phyloP scores from a whole-genome alignment of 169 alveolate genomes.

The Eimeria brunetti region DNA sequence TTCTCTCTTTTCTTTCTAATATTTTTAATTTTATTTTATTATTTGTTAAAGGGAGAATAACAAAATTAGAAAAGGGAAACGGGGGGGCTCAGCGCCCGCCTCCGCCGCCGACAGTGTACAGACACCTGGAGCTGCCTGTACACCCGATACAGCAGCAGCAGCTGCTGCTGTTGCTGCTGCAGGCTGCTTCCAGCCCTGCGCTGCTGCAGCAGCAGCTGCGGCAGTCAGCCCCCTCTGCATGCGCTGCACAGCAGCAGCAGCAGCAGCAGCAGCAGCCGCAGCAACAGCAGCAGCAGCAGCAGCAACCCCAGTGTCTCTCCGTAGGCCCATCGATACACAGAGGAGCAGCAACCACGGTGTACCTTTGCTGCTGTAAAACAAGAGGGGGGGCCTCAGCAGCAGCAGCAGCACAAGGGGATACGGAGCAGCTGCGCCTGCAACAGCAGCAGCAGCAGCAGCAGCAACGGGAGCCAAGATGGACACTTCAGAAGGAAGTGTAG shows the following conservation, averaged over 20 bases:
- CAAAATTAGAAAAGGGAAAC: not conserved
- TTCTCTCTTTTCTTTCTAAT: not conserved
- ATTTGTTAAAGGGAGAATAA: not conserved
- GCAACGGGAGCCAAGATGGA: not conserved
- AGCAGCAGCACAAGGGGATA: not conserved
- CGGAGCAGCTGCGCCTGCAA: not conserved
- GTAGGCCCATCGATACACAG: too few relatives aligned
- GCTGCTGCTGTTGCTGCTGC: not conserved
- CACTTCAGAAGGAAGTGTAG: not conserved
- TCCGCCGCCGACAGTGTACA: constrained; percentile 23
- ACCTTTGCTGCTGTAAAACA: too few relatives aligned
- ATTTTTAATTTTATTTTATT: not conserved
- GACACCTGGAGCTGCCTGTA: constrained; percentile 20
- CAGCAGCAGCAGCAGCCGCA: not conserved
- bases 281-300: not conserved
- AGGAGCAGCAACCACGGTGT: not conserved
- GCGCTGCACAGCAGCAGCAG: not conserved
- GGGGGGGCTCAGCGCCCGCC: not conserved
- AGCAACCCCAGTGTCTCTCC: too few relatives aligned
- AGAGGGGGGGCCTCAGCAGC: constrained; percentile 4
- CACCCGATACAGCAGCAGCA: constrained; percentile 26
- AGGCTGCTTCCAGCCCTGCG: not conserved
- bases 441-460: not conserved
- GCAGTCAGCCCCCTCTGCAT: not conserved
- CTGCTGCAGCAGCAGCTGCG: constrained; percentile 18